phyloP scores from a whole-genome alignment of 805 yeast species.

The Lachancea sp. region DNA sequence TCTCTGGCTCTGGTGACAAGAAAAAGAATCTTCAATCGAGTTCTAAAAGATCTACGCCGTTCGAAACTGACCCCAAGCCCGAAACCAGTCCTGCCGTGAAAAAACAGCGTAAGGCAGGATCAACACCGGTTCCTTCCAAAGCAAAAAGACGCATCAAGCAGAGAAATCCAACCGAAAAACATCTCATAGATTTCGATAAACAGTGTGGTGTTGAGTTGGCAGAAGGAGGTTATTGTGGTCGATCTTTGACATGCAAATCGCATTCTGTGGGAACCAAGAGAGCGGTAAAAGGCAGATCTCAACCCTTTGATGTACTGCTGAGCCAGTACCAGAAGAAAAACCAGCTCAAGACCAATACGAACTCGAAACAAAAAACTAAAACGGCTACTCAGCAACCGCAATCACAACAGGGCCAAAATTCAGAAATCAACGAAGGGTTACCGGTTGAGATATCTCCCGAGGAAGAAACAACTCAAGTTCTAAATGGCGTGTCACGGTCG shows the following conservation, averaged over 20 bases:
- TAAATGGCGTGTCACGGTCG: slow-evolving; percentile 80
- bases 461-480: slow-evolving; percentile 85
- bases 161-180: slow-evolving; percentile 69
- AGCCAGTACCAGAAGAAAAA: slow-evolving; percentile 89
- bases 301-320: slow-evolving; percentile 81
- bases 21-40: slow-evolving; percentile 6
- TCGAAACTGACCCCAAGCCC: slow-evolving; percentile 4
- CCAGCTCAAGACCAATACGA: slow-evolving; percentile 81
- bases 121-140: slow-evolving; percentile 19
- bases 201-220: slow-evolving; percentile 96
- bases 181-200: slow-evolving; percentile 68
- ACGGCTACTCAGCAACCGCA: slow-evolving; percentile 43
- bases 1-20: slow-evolving; percentile 8
- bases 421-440: neutral
- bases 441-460: slow-evolving; percentile 61
- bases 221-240: slow-evolving; percentile 92
- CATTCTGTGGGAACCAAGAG: slow-evolving; percentile 98
- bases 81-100: slow-evolving; percentile 9
- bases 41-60: slow-evolving; percentile 8
- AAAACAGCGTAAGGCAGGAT: slow-evolving; percentile 17
- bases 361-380: slow-evolving; percentile 72
- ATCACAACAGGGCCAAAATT: slow-evolving; percentile 23
- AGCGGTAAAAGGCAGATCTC: slow-evolving; percentile 88
- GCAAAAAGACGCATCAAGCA: slow-evolving; percentile 38
- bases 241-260: slow-evolving; percentile 93